These are phyloP conservation scores for Gypsophila paniculata DNA, from an alignment of 179 eudicot genomes.

Conservation along the genomic window DNA sequence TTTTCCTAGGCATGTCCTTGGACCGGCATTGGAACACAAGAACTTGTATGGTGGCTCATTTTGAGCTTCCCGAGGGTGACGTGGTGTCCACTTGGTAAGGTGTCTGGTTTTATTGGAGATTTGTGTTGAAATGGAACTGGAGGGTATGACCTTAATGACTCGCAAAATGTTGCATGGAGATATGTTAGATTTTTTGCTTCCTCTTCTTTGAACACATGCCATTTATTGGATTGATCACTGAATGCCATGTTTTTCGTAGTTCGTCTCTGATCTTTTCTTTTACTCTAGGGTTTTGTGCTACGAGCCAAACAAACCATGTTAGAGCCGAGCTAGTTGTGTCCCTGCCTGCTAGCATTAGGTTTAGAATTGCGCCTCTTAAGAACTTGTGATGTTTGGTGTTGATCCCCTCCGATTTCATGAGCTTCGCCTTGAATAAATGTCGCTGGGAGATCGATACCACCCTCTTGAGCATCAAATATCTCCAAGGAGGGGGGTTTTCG, in stretches of 20 bases:
- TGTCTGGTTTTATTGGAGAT: constrained; percentile 36
- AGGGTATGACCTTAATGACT: constrained; percentile 48
- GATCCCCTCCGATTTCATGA: constrained; percentile 16
- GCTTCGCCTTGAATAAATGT: constrained; percentile 30
- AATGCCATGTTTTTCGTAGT: constrained; percentile 21
- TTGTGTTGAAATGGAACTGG: constrained; percentile 56
- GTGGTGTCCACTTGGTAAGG: constrained; percentile 46
- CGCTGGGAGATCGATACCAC: constrained; percentile 36
- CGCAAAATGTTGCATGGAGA: constrained; percentile 49
- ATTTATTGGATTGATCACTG: constrained; percentile 20
- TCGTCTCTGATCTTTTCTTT: constrained; percentile 40
- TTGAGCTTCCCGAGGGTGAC: constrained; percentile 41
- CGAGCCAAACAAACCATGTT: constrained; percentile 54
- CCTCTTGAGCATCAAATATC: constrained; percentile 20
- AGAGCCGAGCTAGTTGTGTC: constrained; percentile 58
- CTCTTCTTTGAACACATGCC: constrained; percentile 30
- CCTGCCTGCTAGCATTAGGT: constrained; percentile 47
- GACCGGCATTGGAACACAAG: constrained; percentile 40
- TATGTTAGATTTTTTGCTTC: constrained; percentile 39
- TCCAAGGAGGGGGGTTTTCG: not conserved
- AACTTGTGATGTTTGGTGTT: constrained; percentile 34
- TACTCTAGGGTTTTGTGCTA: constrained; percentile 39
- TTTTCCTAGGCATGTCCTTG: constrained; percentile 45
- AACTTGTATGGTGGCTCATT: constrained; percentile 40
- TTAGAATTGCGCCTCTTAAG: constrained; percentile 43